A percentile compares a stretch with the other conserved stretches of the same genome.
phyloP scores from a whole-genome alignment of 768 basidiomycete species.

The Mycena floridula region DNA sequence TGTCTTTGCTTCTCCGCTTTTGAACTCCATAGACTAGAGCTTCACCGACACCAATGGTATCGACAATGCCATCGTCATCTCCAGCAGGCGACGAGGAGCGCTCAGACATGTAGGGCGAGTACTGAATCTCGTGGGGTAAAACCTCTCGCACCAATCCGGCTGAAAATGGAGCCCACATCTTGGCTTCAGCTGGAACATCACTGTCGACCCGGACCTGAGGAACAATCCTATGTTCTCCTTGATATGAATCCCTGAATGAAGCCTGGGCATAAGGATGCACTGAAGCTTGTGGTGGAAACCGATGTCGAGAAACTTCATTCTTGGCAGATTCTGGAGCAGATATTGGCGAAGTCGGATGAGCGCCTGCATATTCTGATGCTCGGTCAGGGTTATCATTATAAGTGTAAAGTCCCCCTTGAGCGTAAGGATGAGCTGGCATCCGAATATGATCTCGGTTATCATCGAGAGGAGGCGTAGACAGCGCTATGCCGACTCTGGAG shows the following conservation, averaged over 20 bases:
- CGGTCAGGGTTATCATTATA: constrained; percentile 2
- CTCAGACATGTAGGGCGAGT: constrained; percentile 38
- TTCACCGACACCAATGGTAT: constrained; percentile 57
- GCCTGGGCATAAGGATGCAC: constrained; percentile 41
- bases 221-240: constrained; percentile 24
- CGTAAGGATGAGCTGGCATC: constrained; percentile 43
- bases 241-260: constrained; percentile 27
- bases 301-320: constrained; percentile 16
- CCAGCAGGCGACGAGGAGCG: constrained; percentile 5
- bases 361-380: constrained; percentile 28
- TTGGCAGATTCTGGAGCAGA: not conserved
- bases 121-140: constrained; percentile 36
- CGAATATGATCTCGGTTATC: constrained; percentile 25
- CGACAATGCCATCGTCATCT: constrained; percentile 23
- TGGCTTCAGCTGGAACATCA: constrained; percentile 32
- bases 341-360: constrained; percentile 18
- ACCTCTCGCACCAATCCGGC: constrained; percentile 39
- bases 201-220: constrained; percentile 28
- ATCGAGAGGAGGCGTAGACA: constrained; percentile 26
- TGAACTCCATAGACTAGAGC: constrained; percentile 43
- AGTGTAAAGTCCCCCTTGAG: constrained; percentile 31
- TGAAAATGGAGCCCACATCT: constrained; percentile 48
- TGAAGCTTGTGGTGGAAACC: constrained; percentile 29
- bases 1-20: constrained; percentile 25
- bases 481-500: constrained; percentile 27